phyloP scores from a whole-genome alignment of 2,329 filamentous ascomycete genomes.

The Arthrobotrys sinensis region DNA sequence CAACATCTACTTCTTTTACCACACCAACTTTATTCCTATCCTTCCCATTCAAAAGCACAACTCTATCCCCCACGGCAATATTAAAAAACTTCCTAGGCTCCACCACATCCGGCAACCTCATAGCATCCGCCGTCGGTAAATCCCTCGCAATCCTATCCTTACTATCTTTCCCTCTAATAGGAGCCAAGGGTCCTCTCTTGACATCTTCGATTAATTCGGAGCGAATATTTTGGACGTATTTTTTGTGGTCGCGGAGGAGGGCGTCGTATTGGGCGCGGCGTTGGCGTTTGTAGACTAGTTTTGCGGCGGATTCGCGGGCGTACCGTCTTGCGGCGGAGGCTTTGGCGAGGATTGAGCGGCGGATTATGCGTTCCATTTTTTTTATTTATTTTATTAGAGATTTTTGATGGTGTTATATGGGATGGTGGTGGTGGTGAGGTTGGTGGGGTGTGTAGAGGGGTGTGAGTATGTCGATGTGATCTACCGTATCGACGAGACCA shows the following conservation, averaged over 20 bases:
- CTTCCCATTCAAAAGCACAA: conserved; percentile 82
- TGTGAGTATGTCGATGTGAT: conserved; percentile 8
- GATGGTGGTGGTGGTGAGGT: neutral
- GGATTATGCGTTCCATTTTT: conserved; percentile 56
- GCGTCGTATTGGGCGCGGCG: conserved; percentile 42
- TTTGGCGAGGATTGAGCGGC: conserved; percentile 52
- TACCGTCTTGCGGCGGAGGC: conserved; percentile 51
- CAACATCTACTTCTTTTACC: conserved; percentile 73
- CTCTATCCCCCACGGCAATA: conserved; percentile 80
- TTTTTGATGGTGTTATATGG: neutral
- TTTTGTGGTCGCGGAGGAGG: conserved; percentile 28
- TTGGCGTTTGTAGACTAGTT: conserved; percentile 16
- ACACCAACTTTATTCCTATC: conserved; percentile 87
- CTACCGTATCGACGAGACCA: conserved; percentile 44
- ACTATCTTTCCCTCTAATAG: conserved; percentile 37
- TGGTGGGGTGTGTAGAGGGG: neutral
- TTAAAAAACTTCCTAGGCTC: conserved; percentile 71
- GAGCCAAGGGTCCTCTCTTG: conserved; percentile 45
- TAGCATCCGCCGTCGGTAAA: conserved; percentile 33
- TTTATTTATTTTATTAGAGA: neutral
- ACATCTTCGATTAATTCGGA: conserved; percentile 50
- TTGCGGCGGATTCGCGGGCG: conserved; percentile 40
- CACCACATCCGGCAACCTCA: conserved; percentile 60
- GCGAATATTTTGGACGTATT: conserved; percentile 32
- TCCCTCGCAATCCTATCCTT: conserved; percentile 58